Conservation (phyloP, 345 rosid genomes). For the Geranium rotundifolium region DNA sequence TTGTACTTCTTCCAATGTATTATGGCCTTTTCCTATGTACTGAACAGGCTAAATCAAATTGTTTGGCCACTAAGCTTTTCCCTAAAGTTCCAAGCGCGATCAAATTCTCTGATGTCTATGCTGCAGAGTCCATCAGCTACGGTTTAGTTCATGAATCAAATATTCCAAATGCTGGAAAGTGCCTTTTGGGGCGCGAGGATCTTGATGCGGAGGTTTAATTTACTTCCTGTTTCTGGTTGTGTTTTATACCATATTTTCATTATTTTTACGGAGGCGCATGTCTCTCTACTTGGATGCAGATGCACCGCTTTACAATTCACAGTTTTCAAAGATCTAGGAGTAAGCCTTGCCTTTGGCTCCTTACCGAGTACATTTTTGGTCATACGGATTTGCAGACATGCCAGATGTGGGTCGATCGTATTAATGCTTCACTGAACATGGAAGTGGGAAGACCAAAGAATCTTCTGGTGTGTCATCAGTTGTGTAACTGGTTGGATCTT, state of each 20-base stretch:
- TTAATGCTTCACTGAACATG: slow-evolving; percentile 37
- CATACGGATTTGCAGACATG: slow-evolving; percentile 55
- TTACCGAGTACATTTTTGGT: slow-evolving; percentile 42
- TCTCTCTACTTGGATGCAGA: slow-evolving; percentile 32
- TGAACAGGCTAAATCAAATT: slow-evolving; percentile 39
- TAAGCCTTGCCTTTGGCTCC: slow-evolving; percentile 59
- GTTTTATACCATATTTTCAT: background rate
- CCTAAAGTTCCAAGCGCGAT: slow-evolving; percentile 28
- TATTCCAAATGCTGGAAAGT: slow-evolving; percentile 27
- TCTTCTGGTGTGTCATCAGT: slow-evolving; percentile 45
- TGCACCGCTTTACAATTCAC: slow-evolving; percentile 51
- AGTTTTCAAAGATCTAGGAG: slow-evolving; percentile 40
- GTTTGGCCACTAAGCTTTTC: slow-evolving; percentile 38
- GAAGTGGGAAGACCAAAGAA: slow-evolving; percentile 64
- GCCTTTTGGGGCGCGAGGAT: slow-evolving; percentile 24
- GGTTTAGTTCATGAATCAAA: slow-evolving; percentile 29
- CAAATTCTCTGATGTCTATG: slow-evolving; percentile 54
- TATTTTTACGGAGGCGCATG: slow-evolving; percentile 1
- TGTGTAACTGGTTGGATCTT: slow-evolving; percentile 6
- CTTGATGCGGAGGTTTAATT: slow-evolving; percentile 40
- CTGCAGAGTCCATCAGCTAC: slow-evolving; percentile 40
- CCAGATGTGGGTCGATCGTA: slow-evolving; percentile 54
- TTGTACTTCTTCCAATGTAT: background rate
- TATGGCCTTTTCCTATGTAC: slow-evolving; percentile 9
- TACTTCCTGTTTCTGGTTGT: slow-evolving; percentile 1